Percentiles rank a stretch among this genome's conserved stretches.
phyloP scores from a whole-genome alignment of 768 basidiomycete species.

The Rhodosporidiobolus sp. region DNA sequence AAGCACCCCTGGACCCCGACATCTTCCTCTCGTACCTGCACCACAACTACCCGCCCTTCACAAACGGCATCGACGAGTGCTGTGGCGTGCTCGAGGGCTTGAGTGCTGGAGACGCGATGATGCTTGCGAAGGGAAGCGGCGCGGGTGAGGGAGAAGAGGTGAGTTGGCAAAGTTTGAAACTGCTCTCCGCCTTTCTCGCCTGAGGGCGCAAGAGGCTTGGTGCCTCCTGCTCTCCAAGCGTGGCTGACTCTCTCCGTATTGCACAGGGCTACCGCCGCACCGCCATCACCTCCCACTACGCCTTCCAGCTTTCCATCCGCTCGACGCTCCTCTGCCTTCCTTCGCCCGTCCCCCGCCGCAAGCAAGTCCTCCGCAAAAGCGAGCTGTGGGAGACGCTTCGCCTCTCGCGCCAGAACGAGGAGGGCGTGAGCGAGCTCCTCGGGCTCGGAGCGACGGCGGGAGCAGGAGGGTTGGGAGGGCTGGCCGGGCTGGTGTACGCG shows the following conservation, averaged over 20 bases:
- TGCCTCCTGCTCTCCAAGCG: background rate
- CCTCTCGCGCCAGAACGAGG: conserved; percentile 28
- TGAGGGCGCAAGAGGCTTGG: no score
- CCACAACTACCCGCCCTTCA: conserved; percentile 87
- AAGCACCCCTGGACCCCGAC: conserved; percentile 86
- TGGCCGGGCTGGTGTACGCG: background rate
- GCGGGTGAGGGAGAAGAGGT: conserved; percentile 33
- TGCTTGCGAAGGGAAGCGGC: conserved; percentile 13
- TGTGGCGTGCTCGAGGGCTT: conserved; percentile 67
- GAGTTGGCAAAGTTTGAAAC: background rate
- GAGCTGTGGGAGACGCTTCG: conserved; percentile 66
- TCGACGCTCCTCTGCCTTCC: conserved; percentile 84
- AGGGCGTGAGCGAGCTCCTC: conserved; percentile 20
- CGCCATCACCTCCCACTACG: conserved; percentile 61
- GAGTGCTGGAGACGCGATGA: conserved; percentile 69
- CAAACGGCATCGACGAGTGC: conserved; percentile 70
- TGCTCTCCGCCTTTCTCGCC: no score
- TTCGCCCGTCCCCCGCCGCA: conserved; percentile 70
- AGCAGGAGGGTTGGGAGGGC: background rate
- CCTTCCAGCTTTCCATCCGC: conserved; percentile 78
- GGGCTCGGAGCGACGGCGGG: background rate
- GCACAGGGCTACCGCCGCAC: conserved; percentile 19
- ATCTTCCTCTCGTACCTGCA: conserved; percentile 86
- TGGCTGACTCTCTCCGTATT: background rate
- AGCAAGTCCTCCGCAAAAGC: conserved; percentile 83